These are phyloP conservation scores for Corymbia citriodora DNA, from an alignment of 441 rosid genomes.

Conservation along the genomic window DNA sequence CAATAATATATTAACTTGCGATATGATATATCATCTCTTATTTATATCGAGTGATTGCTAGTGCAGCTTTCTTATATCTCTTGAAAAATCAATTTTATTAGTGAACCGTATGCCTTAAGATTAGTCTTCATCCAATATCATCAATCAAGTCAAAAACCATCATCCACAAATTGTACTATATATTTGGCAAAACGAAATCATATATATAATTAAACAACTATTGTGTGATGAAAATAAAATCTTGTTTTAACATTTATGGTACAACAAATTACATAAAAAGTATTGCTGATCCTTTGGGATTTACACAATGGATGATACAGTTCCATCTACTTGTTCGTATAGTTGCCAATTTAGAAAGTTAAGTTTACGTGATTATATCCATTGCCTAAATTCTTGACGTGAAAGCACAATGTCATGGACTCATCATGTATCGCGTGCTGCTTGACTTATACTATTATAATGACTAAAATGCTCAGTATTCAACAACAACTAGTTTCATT, in stretches of 20 bases:
- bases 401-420: neutral
- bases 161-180: neutral
- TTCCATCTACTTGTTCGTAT: neutral
- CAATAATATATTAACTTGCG: too few species aligned
- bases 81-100: too few species aligned
- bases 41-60: too few species aligned
- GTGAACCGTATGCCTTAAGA: accelerated
- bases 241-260: too few species aligned
- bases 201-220: too few species aligned
- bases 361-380: neutral
- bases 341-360: neutral
- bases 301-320: neutral
- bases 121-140: neutral
- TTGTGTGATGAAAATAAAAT: accelerated
- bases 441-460: accelerated
- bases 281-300: accelerated
- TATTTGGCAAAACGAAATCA: neutral
- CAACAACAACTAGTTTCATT: accelerated
- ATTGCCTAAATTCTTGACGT: accelerated
- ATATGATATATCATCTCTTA: too few species aligned
- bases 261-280: too few species aligned
- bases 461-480: accelerated
- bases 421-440: accelerated
- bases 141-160: neutral
- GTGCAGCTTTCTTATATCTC: too few species aligned